phyloP scores from a whole-genome alignment of 2,329 filamentous ascomycete species.

The Arthrocladium fulminans region DNA sequence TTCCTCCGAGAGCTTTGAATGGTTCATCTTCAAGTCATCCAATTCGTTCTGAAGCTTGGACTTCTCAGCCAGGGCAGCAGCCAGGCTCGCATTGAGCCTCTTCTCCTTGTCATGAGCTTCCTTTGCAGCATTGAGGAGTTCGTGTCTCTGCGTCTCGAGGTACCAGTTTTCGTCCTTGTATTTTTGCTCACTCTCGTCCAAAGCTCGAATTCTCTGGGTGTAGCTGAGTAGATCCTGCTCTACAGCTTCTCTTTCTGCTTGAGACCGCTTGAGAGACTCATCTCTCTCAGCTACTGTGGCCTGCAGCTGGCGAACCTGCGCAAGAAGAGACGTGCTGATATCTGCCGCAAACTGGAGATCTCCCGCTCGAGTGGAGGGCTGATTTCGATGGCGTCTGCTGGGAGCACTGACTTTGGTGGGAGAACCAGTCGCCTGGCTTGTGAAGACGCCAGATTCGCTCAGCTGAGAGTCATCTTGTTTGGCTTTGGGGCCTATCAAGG shows the following conservation, averaged over 20 bases:
- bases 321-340: constrained; percentile 86
- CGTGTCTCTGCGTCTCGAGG: constrained; percentile 83
- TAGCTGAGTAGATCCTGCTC: constrained; percentile 75
- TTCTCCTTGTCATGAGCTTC: constrained; percentile 76
- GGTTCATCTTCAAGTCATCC: constrained; percentile 74
- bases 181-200: constrained; percentile 89
- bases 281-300: constrained; percentile 77
- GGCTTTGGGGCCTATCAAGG: constrained; percentile 73
- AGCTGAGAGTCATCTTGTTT: constrained; percentile 58
- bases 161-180: constrained; percentile 99
- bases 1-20: constrained; percentile 74
- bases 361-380: constrained; percentile 77
- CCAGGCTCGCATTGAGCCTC: constrained; percentile 65
- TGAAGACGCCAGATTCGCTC: constrained; percentile 66
- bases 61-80: constrained; percentile 64
- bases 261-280: constrained; percentile 67
- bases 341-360: constrained; percentile 98
- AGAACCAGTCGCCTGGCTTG: constrained; percentile 73
- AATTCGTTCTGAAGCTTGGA: constrained; percentile 70
- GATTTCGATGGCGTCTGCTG: constrained; percentile 81
- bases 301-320: constrained; percentile 89
- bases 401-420: constrained; percentile 83
- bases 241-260: constrained; percentile 65
- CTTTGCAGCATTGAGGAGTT: constrained; percentile 63
- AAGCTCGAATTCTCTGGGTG: constrained; percentile 65